phyloP scores from a whole-genome alignment of 805 yeast genomes.

The Spathaspora passalidarum region DNA sequence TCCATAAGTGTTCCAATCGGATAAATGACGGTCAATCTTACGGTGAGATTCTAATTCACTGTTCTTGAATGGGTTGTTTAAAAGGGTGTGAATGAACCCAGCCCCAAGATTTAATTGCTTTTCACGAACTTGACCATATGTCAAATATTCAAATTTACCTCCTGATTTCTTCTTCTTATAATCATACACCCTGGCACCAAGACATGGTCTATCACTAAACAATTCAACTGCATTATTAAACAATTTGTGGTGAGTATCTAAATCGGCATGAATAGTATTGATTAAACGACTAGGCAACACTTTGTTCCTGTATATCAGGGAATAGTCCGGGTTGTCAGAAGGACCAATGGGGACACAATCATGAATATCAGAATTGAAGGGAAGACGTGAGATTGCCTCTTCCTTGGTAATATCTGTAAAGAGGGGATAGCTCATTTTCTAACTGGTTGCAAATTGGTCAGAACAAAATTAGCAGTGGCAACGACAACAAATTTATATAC shows the following conservation, averaged over 20 bases:
- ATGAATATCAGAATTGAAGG: conserved; percentile 7
- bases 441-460: neutral
- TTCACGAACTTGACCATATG: conserved; percentile 27
- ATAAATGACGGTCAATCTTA: conserved; percentile 17
- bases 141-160: conserved; percentile 11
- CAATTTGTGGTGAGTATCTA: conserved; percentile 20
- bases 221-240: conserved; percentile 18
- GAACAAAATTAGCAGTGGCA: neutral
- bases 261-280: conserved; percentile 14
- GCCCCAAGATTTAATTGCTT: conserved; percentile 35
- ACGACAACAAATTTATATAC: neutral
- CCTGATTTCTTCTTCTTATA: conserved; percentile 11
- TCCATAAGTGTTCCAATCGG: conserved; percentile 15
- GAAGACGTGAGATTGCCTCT: conserved; percentile 8
- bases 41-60: conserved; percentile 13
- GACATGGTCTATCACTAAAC: conserved; percentile 18
- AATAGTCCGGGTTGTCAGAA: conserved; percentile 11
- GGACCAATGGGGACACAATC: conserved; percentile 30
- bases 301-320: conserved; percentile 46
- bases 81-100: conserved; percentile 30
- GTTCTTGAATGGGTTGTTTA: conserved; percentile 21
- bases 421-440: neutral
- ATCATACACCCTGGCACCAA: conserved; percentile 21
- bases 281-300: conserved; percentile 12
- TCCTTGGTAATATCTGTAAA: conserved; percentile 1